phyloP scores from a whole-genome alignment of 148 eudicot species.

The Nepenthes gracilis region DNA sequence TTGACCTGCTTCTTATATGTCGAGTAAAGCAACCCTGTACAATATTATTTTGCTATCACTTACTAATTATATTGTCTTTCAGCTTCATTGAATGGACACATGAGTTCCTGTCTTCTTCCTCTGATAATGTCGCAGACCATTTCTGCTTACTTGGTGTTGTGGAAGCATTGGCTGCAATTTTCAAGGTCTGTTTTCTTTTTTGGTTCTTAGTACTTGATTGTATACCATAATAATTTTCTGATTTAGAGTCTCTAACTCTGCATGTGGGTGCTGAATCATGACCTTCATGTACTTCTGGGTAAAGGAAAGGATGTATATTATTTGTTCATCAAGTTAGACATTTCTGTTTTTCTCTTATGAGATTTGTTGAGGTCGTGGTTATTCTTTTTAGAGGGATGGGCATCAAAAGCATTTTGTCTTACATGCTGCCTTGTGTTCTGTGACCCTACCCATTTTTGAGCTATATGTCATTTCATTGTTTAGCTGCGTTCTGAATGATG shows the following conservation, averaged over 20 bases:
- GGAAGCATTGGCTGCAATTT: constrained; percentile 75
- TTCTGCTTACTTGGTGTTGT: constrained; percentile 80
- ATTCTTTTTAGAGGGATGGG: no score
- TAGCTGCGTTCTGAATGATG: no score
- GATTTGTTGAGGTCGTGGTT: no score
- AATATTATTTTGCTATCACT: neutral
- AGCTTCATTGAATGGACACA: constrained; percentile 88
- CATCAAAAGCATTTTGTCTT: no score
- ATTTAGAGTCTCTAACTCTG: neutral
- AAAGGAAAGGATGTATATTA: no score
- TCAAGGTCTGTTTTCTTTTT: constrained; percentile 50
- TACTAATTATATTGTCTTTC: constrained; percentile 18
- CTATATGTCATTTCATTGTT: no score
- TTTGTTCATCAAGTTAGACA: no score
- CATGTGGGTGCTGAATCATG: neutral
- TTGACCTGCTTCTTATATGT: neutral
- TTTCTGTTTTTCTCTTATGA: no score
- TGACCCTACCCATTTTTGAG: no score
- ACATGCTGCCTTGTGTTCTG: no score
- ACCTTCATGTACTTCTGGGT: no score
- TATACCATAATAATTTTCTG: neutral
- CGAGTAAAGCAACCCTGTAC: no score
- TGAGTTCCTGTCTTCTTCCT: constrained; percentile 47
- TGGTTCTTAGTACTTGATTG: neutral
- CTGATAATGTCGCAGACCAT: constrained; percentile 52